Base-by-base conservation (phyloP, 306 rosid genomes). In the Lotus japonicus region DNA sequence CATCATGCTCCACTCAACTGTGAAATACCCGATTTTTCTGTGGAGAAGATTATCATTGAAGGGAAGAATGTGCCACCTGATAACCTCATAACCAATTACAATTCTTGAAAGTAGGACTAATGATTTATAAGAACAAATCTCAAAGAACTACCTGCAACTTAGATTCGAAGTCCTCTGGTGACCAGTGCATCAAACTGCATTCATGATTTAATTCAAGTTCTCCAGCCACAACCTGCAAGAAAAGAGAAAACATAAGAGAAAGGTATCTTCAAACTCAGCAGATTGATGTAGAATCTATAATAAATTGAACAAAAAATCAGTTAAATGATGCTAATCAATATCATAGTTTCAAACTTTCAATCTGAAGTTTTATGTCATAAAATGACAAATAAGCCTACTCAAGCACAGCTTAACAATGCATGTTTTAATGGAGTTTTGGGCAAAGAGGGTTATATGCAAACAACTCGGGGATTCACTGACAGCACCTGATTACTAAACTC, bases 131-230 rank as follows among this genome's bases (percentile, higher is more conserved):
- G 33, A 73, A 31, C 33, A 56, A 4, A 44, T 42, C 33, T 48
- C 17, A 17, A 58, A 45, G 36, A 90, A 64, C 5, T 44, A 44
- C 96, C 89, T 90, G 96, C 81, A 90, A 79, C 76, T 90, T 89
- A 46, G 96, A 83, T 79, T 89, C 96, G 39, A 90, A 90, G 72
- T 90, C 95, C 82, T 87, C 91, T 0, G 95, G 89, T 28, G 96
- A 90, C 96, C 96, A 90, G 66, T 90, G 87, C 86, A 90, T 81
- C 56, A 89, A 63, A 80, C 80, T 85, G 73, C 95, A 87, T 68
- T 86, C 91, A 67, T 87, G 95, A 77, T 87, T 90, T 66, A 90
- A 58, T 83, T 90, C 96, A 53, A 87, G 88, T 79, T 90, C 96
- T 82, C 96, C 96, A 31, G 96, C 95, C 62, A 90, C 95, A 61